Evolutionary conservation across 2,329 filamentous ascomycete species (phyloP), one percentile per base, ranked within the genome.

Genomic region (Lasiodiplodia citricola): DNA sequence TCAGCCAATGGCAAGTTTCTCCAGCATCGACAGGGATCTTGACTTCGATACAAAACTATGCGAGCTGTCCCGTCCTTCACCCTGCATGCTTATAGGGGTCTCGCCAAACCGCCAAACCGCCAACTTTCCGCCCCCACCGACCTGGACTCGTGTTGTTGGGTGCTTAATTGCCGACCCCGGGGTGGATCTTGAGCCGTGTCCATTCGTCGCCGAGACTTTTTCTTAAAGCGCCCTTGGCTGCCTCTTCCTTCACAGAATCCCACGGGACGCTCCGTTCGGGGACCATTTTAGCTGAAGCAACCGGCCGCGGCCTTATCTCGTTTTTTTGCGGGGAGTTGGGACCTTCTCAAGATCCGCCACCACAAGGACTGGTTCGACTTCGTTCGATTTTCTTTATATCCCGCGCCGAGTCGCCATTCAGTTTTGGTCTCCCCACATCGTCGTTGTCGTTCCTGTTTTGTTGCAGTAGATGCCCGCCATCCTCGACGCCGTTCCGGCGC

Each of bases 391-490:
- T 16, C 44, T 47, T 47, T 47, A 3, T 11, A 21, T 47, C 10
- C 44, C n/a, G 44, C n/a, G 18, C 7, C 44, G 28, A 28, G 28
- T n/a, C 18, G 44, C 44, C n/a, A 2, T 14, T 47, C 44, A 47
- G n/a, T 3, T n/a, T 47, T 47, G 44, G 44, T 47, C 7, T 8
- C 18, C 16, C 18, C n/a, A 47, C 10, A 41, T 41, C 38, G 14
- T 10, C 18, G 6, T 47, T n/a, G 6, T 35, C 8, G 31, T 35
- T 31, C 31, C 31, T 35, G 7, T 21, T 35, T 16, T 14, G 16
- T n/a, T 35, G 13, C 52, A 41, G 35, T 28, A 23, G 13, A 62
- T 62, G 57, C 57, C 57, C 41, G 57, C 57, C 38, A 62, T 50
- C 57, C 2, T 62, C 57, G 57, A 62, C 57, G 38, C 57, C n/a